phyloP scores from a whole-genome alignment of 2,329 filamentous ascomycete genomes.

The Phaeoacremonium minimum region DNA sequence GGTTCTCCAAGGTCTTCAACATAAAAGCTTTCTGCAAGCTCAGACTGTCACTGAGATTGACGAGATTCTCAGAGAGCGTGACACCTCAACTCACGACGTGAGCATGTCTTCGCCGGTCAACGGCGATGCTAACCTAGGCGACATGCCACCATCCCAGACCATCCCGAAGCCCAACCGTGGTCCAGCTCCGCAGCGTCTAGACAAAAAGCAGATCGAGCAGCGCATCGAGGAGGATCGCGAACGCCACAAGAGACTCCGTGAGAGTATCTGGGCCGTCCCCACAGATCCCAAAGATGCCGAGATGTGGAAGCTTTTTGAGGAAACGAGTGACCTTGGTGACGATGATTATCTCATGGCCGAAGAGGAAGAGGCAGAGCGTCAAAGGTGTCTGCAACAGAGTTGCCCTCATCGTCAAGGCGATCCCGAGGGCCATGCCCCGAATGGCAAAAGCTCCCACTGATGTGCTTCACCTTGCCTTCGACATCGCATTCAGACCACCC shows the following conservation, averaged over 20 bases:
- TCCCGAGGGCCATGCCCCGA: slow-evolving; percentile 5
- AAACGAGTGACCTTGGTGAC: slow-evolving; percentile 79
- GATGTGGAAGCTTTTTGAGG: slow-evolving; percentile 78
- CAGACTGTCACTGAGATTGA: slow-evolving; percentile 78
- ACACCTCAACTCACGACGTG: slow-evolving; percentile 56
- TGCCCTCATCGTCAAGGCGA: slow-evolving; percentile 29
- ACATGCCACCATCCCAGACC: slow-evolving; percentile 35
- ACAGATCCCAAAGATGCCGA: slow-evolving; percentile 61
- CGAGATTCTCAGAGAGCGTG: slow-evolving; percentile 75
- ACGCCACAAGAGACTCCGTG: slow-evolving; percentile 83
- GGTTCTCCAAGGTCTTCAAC: slow-evolving; percentile 66
- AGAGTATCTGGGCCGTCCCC: slow-evolving; percentile 88
- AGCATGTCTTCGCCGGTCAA: slow-evolving; percentile 45
- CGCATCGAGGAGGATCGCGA: slow-evolving; percentile 96
- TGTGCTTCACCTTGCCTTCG: no score
- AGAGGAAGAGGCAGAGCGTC: slow-evolving; percentile 62
- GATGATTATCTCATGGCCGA: slow-evolving; percentile 75
- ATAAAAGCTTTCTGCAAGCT: slow-evolving; percentile 67
- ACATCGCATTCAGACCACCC: no score
- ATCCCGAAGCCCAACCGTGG: slow-evolving; percentile 28
- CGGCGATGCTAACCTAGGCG: slow-evolving; percentile 32
- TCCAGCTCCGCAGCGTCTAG: slow-evolving; percentile 42
- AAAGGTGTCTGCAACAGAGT: slow-evolving; percentile 24
- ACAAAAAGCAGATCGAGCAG: slow-evolving; percentile 90
- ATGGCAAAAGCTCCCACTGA: no score